A percentile compares a stretch with the other conserved stretches of the same genome.
Evolutionary conservation across 2,329 filamentous ascomycete genomes (phyloP).

Genomic region (Paecilomyces niveus): DNA sequence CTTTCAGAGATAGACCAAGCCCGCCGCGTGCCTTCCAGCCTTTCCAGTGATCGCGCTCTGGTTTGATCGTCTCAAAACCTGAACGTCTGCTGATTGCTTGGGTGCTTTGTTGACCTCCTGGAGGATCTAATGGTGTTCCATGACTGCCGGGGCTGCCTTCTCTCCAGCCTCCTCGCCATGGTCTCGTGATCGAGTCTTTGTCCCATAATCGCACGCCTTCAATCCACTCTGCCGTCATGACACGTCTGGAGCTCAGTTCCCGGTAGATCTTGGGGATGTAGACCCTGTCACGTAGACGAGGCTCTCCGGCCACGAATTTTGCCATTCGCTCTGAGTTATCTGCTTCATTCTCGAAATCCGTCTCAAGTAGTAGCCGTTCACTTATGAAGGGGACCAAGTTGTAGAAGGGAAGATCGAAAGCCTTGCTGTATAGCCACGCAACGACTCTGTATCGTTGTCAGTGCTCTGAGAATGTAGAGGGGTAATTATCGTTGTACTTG

Average conservation of each 20-base stretch:
- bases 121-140: constrained; percentile 54
- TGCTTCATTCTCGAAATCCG: constrained; percentile 89
- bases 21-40: constrained; percentile 68
- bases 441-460: constrained; percentile 53
- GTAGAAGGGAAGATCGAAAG: constrained; percentile 91
- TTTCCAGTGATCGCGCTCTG: constrained; percentile 70
- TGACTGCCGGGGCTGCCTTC: constrained; percentile 71
- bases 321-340: constrained; percentile 82
- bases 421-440: constrained; percentile 71
- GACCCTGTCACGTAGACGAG: constrained; percentile 67
- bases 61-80: constrained; percentile 58
- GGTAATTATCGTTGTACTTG: constrained; percentile 48
- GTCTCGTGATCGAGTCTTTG: constrained; percentile 67
- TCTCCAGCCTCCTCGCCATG: constrained; percentile 72
- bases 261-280: constrained; percentile 82
- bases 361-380: constrained; percentile 86
- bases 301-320: constrained; percentile 65
- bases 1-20: constrained; percentile 71
- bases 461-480: constrained; percentile 1
- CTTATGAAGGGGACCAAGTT: constrained; percentile 86
- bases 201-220: constrained; percentile 92
- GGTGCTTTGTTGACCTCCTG: constrained; percentile 44
- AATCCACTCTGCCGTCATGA: constrained; percentile 97
- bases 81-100: constrained; percentile 29
- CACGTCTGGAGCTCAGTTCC: constrained; percentile 71